Conservation (phyloP, 202 grass and related monocot genomes). For the Elaeis oleifera region DNA sequence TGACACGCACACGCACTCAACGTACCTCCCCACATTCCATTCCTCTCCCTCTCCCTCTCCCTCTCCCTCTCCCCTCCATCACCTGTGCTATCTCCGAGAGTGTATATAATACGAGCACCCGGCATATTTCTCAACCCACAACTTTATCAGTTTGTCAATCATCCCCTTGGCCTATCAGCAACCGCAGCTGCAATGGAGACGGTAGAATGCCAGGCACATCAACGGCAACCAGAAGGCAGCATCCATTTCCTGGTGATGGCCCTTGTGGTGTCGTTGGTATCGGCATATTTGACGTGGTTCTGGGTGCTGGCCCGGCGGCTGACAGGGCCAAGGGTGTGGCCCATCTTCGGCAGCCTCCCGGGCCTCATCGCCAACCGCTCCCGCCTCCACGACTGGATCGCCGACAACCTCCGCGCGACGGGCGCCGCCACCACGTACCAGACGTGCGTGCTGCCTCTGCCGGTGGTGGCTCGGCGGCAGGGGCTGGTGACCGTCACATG, state of each 20-base stretch:
- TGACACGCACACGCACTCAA: no score
- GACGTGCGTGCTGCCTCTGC: conserved; percentile 81
- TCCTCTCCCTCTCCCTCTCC: no score
- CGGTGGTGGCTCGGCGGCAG: conserved; percentile 62
- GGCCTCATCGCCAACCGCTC: conserved; percentile 51
- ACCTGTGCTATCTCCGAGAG: no score
- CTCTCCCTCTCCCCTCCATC: no score
- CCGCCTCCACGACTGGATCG: conserved; percentile 91
- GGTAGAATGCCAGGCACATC: no score
- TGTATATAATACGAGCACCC: no score
- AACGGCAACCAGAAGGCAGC: conserved; percentile 12
- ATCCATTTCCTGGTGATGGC: conserved; percentile 22
- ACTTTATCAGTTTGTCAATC: no score
- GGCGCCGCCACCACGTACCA: conserved; percentile 73
- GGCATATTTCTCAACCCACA: no score
- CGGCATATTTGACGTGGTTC: conserved; percentile 78
- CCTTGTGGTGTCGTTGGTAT: conserved; percentile 20
- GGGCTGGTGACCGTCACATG: conserved; percentile 95
- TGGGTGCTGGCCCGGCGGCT: conserved; percentile 48
- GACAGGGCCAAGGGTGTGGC: conserved; percentile 70
- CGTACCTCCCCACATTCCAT: no score
- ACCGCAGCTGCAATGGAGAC: no score
- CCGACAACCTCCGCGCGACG: conserved; percentile 71
- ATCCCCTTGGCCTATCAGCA: no score
- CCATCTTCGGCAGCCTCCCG: conserved; percentile 71